Evolutionary conservation across 805 yeast genomes (phyloP).

Genomic region (Metschnikowia corniflorae): DNA sequence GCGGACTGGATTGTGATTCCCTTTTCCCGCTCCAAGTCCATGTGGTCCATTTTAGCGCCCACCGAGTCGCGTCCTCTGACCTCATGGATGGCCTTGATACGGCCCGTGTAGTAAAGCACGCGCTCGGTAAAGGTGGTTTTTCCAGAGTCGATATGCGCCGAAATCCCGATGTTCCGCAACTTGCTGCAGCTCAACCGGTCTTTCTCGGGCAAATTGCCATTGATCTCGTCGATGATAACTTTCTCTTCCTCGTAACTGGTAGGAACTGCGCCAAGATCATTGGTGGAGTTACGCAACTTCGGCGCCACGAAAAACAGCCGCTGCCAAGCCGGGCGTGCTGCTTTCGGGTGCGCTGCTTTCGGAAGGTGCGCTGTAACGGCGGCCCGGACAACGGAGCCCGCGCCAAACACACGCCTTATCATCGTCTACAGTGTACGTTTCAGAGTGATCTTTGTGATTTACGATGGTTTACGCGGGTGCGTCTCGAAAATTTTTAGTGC

Average conservation of each 20-base stretch:
- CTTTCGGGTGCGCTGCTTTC: background rate
- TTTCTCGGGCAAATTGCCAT: slow-evolving; percentile 42
- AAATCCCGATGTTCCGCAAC: slow-evolving; percentile 93
- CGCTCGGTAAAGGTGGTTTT: slow-evolving; percentile 98
- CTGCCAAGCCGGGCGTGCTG: background rate
- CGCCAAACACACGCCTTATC: slow-evolving; percentile 5
- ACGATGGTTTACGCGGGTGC: background rate
- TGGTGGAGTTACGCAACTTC: slow-evolving; percentile 3
- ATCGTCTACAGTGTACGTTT: background rate
- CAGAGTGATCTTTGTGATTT: background rate
- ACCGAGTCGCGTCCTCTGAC: slow-evolving; percentile 96
- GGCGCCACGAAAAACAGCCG: slow-evolving; percentile 6
- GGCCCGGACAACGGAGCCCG: slow-evolving; percentile 2
- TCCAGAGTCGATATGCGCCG: slow-evolving; percentile 98
- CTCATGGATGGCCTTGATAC: slow-evolving; percentile 95
- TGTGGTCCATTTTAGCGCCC: slow-evolving; percentile 99
- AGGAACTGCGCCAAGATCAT: slow-evolving; percentile 22
- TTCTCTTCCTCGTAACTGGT: slow-evolving; percentile 70
- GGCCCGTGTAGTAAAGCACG: slow-evolving; percentile 91
- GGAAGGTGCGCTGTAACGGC: background rate
- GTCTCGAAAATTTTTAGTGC: too few relatives aligned
- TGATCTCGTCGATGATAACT: slow-evolving; percentile 58
- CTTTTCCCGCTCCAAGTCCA: slow-evolving; percentile 97
- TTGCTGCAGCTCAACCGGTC: slow-evolving; percentile 51
- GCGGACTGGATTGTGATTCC: slow-evolving; percentile 99